phyloP scores from a whole-genome alignment of 2,329 filamentous ascomycete species.

The Fusarium coffeatum region DNA sequence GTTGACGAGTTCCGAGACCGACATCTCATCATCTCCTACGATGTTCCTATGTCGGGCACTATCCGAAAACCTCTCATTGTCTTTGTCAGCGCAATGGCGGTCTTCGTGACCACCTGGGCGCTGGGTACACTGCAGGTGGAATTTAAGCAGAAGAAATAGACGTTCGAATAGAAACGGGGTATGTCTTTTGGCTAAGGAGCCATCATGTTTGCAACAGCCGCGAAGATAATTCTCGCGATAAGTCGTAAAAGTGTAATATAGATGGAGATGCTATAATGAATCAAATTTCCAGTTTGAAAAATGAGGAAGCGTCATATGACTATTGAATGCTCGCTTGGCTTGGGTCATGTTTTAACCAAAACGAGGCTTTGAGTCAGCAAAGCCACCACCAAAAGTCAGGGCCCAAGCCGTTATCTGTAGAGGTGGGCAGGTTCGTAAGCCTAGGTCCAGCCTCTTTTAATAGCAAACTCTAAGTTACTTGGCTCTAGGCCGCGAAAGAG shows the following conservation, averaged over 20 bases:
- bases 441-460: slow-evolving; percentile 18
- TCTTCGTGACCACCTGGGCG: slow-evolving; percentile 80
- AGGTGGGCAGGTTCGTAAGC: slow-evolving; percentile 10
- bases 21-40: slow-evolving; percentile 87
- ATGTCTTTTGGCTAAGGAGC: slow-evolving; percentile 16
- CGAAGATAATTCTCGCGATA: slow-evolving; percentile 23
- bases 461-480: slow-evolving; percentile 6
- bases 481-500: slow-evolving; percentile 11
- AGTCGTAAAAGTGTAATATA: slow-evolving; percentile 46
- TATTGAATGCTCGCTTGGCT: slow-evolving; percentile 1
- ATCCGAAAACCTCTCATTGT: slow-evolving; percentile 90
- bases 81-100: slow-evolving; percentile 75
- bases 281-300: slow-evolving; percentile 10
- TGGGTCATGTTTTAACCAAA: slow-evolving; percentile 22
- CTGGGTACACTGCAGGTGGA: slow-evolving; percentile 84
- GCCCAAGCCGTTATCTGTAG: slow-evolving; percentile 12
- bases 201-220: slow-evolving; percentile 20
- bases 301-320: slow-evolving; percentile 15
- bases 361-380: slow-evolving; percentile 24
- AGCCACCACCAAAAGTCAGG: slow-evolving; percentile 20
- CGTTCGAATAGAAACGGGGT: slow-evolving; percentile 21
- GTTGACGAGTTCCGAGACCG: slow-evolving; percentile 91
- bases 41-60: slow-evolving; percentile 78
- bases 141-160: slow-evolving; percentile 67
- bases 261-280: slow-evolving; percentile 26